These are phyloP conservation scores for Silene noctiflora DNA, from an alignment of 179 eudicot species.

Conservation along the genomic window DNA sequence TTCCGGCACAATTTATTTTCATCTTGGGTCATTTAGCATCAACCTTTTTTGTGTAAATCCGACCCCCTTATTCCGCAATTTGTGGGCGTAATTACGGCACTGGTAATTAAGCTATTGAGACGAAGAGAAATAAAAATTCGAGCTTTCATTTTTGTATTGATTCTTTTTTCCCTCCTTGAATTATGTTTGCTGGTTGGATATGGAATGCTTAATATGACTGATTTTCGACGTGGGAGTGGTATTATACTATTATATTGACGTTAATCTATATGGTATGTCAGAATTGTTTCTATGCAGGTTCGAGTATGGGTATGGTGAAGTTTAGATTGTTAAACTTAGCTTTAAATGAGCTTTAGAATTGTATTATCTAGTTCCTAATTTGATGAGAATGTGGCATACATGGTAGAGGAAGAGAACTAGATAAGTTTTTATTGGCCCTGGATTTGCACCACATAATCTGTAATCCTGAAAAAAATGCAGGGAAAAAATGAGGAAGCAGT, in stretches of 20 bases:
- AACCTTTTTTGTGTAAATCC: no score
- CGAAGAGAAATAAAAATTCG: no score
- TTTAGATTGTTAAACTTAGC: neutral
- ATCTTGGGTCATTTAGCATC: no score
- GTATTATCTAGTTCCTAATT: neutral
- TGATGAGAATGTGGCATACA: neutral
- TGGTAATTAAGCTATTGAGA: no score
- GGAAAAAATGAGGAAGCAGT: conserved; percentile 42
- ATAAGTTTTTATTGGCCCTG: neutral
- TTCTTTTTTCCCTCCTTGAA: neutral
- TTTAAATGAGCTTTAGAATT: neutral
- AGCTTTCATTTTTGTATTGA: neutral
- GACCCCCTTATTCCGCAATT: no score
- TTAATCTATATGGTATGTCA: neutral
- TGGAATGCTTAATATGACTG: neutral
- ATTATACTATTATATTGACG: neutral
- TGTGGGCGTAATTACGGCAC: no score
- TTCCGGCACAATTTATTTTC: no score
- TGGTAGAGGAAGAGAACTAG: neutral
- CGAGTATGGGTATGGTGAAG: neutral
- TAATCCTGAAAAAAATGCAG: conserved; percentile 32
- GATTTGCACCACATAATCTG: neutral
- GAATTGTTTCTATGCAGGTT: neutral
- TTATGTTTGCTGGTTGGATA: neutral
- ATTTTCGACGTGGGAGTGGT: neutral